Evolutionary conservation across 2,329 filamentous ascomycete species (phyloP).

Genomic region (Mariannaea sp.): DNA sequence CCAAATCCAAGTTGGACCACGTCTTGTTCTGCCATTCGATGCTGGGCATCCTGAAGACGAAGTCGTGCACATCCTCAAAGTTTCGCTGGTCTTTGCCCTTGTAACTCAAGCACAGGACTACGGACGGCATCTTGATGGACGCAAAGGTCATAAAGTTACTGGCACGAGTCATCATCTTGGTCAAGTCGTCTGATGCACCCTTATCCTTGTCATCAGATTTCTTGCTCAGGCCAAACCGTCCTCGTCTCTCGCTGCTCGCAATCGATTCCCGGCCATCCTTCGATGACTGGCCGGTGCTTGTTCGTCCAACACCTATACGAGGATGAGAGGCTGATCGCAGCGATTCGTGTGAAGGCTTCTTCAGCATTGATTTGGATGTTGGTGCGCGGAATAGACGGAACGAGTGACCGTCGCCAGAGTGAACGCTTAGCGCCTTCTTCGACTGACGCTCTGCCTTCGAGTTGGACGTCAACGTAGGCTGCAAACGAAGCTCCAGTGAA

Average conservation of each 20-base stretch:
- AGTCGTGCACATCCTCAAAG: slow-evolving; percentile 94
- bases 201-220: slow-evolving; percentile 56
- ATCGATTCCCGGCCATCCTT: slow-evolving; percentile 46
- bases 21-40: slow-evolving; percentile 99
- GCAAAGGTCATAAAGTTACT: slow-evolving; percentile 98
- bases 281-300: slow-evolving; percentile 52
- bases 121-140: slow-evolving; percentile 92
- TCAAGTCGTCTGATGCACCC: slow-evolving; percentile 82
- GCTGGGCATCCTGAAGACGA: slow-evolving; percentile 92
- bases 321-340: slow-evolving; percentile 51
- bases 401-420: slow-evolving; percentile 54
- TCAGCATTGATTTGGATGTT: slow-evolving; percentile 51
- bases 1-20: slow-evolving; percentile 96
- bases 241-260: slow-evolving; percentile 50
- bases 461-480: slow-evolving; percentile 75
- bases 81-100: slow-evolving; percentile 96
- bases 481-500: slow-evolving; percentile 79
- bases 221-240: slow-evolving; percentile 61
- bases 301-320: slow-evolving; percentile 50
- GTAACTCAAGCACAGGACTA: slow-evolving; percentile 94
- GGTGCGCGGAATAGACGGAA: slow-evolving; percentile 58
- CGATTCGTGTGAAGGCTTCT: slow-evolving; percentile 63
- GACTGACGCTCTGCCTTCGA: slow-evolving; percentile 43
- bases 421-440: slow-evolving; percentile 55
- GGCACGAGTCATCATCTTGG: slow-evolving; percentile 93